phyloP scores from a whole-genome alignment of 352 stramenopile genomes.

The Pythium dissotocum region DNA sequence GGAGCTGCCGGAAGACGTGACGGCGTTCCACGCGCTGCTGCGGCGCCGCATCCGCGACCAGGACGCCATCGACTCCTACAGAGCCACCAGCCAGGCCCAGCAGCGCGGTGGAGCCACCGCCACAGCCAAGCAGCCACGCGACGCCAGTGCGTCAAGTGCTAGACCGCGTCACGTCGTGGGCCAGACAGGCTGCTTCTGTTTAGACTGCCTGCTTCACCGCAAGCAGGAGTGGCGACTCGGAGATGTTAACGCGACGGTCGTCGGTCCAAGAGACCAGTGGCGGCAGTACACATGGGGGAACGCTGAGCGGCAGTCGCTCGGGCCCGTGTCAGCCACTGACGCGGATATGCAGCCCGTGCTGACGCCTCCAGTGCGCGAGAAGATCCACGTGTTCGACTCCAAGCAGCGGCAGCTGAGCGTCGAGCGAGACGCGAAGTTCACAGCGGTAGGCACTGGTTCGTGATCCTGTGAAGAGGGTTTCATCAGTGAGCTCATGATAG shows the following conservation, averaged over 20 bases:
- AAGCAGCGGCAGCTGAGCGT: constrained; percentile 43
- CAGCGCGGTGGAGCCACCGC: not conserved
- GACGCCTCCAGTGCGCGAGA: constrained; percentile 53
- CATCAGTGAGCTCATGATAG: not conserved
- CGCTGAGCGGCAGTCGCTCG: constrained; percentile 48
- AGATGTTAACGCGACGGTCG: constrained; percentile 62
- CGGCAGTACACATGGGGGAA: constrained; percentile 65
- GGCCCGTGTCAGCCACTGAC: constrained; percentile 17
- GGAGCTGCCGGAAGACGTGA: constrained; percentile 44
- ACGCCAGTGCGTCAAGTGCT: not conserved
- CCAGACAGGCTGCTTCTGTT: constrained; percentile 74
- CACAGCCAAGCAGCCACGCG: not conserved
- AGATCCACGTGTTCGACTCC: constrained; percentile 42
- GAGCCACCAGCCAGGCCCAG: constrained; percentile 1
- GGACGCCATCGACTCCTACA: constrained; percentile 46
- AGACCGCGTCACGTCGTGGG: constrained; percentile 50
- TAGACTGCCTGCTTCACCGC: constrained; percentile 66
- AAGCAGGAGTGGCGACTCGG: constrained; percentile 81
- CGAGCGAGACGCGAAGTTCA: constrained; percentile 71
- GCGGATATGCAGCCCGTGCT: constrained; percentile 27
- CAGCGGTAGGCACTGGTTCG: constrained; percentile 29
- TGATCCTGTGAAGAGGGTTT: not conserved
- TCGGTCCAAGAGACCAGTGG: constrained; percentile 68
- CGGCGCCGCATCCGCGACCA: constrained; percentile 60
- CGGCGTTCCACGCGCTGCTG: constrained; percentile 50